Evolutionary conservation across 306 rosid species (phyloP).

Genomic region (Cicer bijugum): DNA sequence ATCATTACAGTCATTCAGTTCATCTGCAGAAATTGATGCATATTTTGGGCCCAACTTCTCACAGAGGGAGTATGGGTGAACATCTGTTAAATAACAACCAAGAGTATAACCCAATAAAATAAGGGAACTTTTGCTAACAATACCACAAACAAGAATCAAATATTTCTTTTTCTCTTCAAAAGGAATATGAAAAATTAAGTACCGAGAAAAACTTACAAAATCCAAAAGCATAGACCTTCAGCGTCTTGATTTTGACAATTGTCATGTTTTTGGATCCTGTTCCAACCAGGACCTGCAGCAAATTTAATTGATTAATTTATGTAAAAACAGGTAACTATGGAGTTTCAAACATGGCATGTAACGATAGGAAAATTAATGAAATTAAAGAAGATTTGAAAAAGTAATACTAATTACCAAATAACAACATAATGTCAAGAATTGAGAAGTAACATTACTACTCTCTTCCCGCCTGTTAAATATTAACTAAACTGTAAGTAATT

Average conservation of each 20-base stretch:
- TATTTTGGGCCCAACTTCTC: constrained; percentile 91
- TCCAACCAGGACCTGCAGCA: constrained; percentile 88
- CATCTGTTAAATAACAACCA: constrained; percentile 56
- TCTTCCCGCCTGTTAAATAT: constrained; percentile 2
- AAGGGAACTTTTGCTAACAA: constrained; percentile 31
- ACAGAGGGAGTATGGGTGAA: constrained; percentile 80
- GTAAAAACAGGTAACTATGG: constrained; percentile 17
- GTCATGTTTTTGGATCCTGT: constrained; percentile 87
- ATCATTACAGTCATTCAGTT: constrained; percentile 60
- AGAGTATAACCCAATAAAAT: constrained; percentile 22
- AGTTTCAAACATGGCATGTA: constrained; percentile 16
- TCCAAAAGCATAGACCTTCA: constrained; percentile 93
- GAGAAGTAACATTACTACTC: constrained; percentile 10
- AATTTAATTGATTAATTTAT: constrained; percentile 28
- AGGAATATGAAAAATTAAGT: constrained; percentile 20
- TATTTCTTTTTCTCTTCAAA: constrained; percentile 3
- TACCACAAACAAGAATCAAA: constrained; percentile 28
- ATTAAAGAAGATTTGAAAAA: constrained; percentile 1
- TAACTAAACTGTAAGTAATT: constrained; percentile 20
- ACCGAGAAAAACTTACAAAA: constrained; percentile 75
- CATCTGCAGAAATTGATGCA: constrained; percentile 70
- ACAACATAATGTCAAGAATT: constrained; percentile 8
- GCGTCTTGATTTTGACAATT: constrained; percentile 77
- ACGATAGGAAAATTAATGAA: constrained; percentile 28
- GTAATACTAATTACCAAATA: constrained; percentile 8